phyloP scores from a whole-genome alignment of 306 rosid species.

The Quercus cerris region DNA sequence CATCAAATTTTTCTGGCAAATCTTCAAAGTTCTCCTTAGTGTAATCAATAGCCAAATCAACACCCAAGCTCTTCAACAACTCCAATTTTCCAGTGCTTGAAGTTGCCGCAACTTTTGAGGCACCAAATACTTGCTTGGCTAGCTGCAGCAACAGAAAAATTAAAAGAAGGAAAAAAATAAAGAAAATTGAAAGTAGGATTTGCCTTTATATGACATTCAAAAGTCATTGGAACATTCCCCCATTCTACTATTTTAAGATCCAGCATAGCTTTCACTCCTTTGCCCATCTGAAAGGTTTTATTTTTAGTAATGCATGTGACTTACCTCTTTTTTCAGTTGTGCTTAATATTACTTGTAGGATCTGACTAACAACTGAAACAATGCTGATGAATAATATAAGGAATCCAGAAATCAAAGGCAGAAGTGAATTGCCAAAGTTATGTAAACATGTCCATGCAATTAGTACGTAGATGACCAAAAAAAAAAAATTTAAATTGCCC shows the following conservation, averaged over 20 bases:
- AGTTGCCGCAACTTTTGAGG: conserved; percentile 88
- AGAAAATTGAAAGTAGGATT: not conserved
- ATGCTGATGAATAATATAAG: not conserved
- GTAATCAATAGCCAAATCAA: conserved; percentile 88
- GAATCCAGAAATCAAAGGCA: not conserved
- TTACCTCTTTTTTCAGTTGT: not conserved
- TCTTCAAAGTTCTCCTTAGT: conserved; percentile 85
- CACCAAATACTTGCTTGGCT: conserved; percentile 92
- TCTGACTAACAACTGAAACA: not conserved
- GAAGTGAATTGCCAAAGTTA: not conserved
- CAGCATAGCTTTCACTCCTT: not conserved
- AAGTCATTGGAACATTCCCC: not conserved
- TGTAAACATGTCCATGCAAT: not conserved
- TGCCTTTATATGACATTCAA: not conserved
- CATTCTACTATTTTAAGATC: not conserved
- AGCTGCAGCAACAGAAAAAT: conserved; percentile 39
- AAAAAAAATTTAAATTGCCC: not conserved
- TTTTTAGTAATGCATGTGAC: not conserved
- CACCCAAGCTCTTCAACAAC: conserved; percentile 77
- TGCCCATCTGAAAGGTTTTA: not conserved
- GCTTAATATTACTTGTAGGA: not conserved
- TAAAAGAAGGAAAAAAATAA: not conserved
- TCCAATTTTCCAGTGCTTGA: conserved; percentile 77
- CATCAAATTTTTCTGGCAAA: conserved; percentile 81
- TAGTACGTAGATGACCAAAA: too few species aligned